Conservation (phyloP, 495 filamentous ascomycete genomes). For the Neurospora sp. region DNA sequence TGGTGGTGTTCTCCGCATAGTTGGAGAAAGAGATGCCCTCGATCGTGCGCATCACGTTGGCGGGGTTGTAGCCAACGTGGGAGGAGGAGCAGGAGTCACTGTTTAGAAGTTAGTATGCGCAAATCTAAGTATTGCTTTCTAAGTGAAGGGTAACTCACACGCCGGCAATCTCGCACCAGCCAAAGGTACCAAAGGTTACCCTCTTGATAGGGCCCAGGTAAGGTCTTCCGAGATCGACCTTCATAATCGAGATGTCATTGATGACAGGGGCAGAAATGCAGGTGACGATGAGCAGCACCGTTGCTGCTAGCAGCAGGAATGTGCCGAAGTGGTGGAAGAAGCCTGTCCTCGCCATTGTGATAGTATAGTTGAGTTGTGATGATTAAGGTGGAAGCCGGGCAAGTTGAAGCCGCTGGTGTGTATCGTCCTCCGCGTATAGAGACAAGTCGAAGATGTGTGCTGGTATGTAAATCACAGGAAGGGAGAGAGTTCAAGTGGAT, state of each 20-base stretch:
- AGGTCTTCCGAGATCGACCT: conserved; percentile 32
- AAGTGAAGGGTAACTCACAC: conserved; percentile 8
- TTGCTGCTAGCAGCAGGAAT: conserved; percentile 45
- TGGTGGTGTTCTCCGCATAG: conserved; percentile 31
- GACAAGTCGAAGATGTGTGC: neutral
- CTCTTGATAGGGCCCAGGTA: conserved; percentile 6
- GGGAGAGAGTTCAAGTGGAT: neutral
- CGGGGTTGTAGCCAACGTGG: conserved; percentile 44
- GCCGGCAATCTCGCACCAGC: conserved; percentile 35
- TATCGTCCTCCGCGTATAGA: neutral
- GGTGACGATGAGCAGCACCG: conserved; percentile 46
- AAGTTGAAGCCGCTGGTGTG: neutral
- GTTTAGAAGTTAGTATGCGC: conserved; percentile 10
- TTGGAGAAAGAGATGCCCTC: conserved; percentile 27
- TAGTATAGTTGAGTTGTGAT: neutral
- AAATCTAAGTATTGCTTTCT: no score
- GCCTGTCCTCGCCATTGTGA: conserved; percentile 35
- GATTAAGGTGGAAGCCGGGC: no score
- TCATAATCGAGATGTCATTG: conserved; percentile 39
- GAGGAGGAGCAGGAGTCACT: conserved; percentile 34
- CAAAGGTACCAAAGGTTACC: conserved; percentile 50
- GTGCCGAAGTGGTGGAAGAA: conserved; percentile 50
- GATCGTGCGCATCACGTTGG: conserved; percentile 27
- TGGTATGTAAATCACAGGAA: neutral
- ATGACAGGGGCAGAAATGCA: conserved; percentile 50